A percentile compares a stretch with the other conserved stretches of the same genome.
These are phyloP conservation scores for Tuber aestivum DNA, from an alignment of 495 filamentous ascomycete species.

Conservation along the genomic window DNA sequence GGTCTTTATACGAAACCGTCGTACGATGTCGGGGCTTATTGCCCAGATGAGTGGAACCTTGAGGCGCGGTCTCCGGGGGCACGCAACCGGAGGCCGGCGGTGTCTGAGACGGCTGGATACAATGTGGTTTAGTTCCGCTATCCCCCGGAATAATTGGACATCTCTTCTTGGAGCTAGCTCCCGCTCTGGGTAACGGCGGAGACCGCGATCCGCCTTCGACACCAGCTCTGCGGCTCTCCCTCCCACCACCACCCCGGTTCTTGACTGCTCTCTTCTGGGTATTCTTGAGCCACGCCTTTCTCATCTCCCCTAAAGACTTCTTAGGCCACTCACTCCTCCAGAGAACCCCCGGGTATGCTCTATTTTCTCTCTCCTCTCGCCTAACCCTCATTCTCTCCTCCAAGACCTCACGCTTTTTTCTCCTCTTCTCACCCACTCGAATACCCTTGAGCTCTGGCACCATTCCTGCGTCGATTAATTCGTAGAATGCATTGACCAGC, in stretches of 20 bases:
- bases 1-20: slow-evolving; percentile 15
- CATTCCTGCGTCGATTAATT: slow-evolving; percentile 21
- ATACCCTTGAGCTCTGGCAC: slow-evolving; percentile 16
- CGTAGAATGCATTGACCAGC: slow-evolving; percentile 13
- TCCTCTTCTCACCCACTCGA: slow-evolving; percentile 4
- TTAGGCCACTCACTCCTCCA: background rate
- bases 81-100: background rate
- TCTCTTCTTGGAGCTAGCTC: background rate
- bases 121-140: background rate
- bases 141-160: background rate
- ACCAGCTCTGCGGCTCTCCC: background rate
- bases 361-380: background rate
- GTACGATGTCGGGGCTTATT: slow-evolving; percentile 6
- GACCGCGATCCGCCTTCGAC: background rate
- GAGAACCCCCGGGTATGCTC: background rate
- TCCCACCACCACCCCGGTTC: background rate
- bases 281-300: background rate
- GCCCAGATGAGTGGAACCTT: background rate
- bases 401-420: background rate
- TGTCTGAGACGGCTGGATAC: background rate
- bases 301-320: background rate
- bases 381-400: background rate
- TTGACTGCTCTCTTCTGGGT: background rate
- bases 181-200: background rate
- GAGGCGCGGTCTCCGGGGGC: background rate